These are phyloP conservation scores for Picochlorum sp. DNA, from an alignment of 139 green algal genomes.

Conservation along the genomic window DNA sequence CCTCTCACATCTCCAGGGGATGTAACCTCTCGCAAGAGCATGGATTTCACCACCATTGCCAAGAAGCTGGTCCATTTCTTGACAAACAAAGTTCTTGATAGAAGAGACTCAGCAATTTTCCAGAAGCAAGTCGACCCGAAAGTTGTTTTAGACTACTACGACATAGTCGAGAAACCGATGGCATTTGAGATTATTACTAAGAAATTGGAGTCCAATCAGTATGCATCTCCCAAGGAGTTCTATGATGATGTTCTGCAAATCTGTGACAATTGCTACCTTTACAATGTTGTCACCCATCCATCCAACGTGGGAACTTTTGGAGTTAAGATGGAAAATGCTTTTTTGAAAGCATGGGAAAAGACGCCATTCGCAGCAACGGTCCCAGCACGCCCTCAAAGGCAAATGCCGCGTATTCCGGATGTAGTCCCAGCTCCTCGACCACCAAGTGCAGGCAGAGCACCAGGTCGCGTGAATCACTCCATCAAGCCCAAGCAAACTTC, in stretches of 20 bases:
- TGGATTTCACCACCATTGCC: neutral
- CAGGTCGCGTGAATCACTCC: neutral
- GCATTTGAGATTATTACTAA: slow-evolving; percentile 12
- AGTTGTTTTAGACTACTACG: slow-evolving; percentile 10
- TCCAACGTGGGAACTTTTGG: neutral
- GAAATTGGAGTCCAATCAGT: slow-evolving; percentile 1
- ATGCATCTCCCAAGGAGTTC: slow-evolving; percentile 3
- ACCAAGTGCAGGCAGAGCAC: neutral
- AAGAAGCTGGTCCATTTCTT: neutral
- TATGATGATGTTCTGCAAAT: slow-evolving; percentile 28
- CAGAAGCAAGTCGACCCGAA: neutral
- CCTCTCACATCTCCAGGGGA: neutral
- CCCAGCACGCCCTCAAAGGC: neutral
- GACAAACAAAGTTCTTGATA: neutral
- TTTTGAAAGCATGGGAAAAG: slow-evolving; percentile 3
- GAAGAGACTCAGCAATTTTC: slow-evolving; percentile 2
- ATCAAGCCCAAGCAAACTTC: neutral
- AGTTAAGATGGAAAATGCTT: neutral
- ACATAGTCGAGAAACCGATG: slow-evolving; percentile 12
- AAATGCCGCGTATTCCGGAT: neutral
- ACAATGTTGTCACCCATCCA: slow-evolving; percentile 7
- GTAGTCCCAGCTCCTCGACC: neutral
- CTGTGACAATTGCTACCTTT: slow-evolving; percentile 22
- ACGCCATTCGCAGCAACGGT: neutral
- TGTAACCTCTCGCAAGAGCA: slow-evolving; percentile 2